Evolutionary conservation across 2,329 filamentous ascomycete genomes (phyloP).

Genomic region (Lachnellula arida): DNA sequence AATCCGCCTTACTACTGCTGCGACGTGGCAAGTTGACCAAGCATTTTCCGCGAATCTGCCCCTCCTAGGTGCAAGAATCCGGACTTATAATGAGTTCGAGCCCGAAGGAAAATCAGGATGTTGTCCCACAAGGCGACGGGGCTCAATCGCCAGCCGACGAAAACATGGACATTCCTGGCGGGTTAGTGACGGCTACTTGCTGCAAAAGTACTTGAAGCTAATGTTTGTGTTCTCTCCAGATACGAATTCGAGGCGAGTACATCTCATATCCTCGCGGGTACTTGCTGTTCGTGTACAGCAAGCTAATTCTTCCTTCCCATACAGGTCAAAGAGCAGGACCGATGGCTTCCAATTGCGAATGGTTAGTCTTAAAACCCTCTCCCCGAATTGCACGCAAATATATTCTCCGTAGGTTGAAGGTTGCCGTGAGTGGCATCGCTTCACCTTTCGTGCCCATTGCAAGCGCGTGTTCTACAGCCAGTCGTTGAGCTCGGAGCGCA

Average conservation of each 20-base stretch:
- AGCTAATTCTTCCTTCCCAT: not conserved
- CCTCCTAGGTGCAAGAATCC: not conserved
- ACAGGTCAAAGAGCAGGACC: conserved; percentile 47
- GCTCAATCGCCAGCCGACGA: not conserved
- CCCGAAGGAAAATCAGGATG: not conserved
- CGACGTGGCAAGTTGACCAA: not conserved
- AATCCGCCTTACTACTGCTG: not conserved
- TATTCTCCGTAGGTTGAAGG: conserved; percentile 26
- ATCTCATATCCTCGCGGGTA: not conserved
- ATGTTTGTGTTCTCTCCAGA: not conserved
- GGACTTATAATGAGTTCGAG: too few relatives aligned
- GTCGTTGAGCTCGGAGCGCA: conserved; percentile 28
- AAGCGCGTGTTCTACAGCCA: conserved; percentile 32
- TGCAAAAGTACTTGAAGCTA: not conserved
- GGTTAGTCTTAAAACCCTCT: conserved; percentile 63
- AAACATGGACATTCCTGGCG: not conserved
- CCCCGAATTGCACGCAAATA: conserved; percentile 47
- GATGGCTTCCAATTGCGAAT: conserved; percentile 99
- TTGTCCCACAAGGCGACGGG: not conserved
- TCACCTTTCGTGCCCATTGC: conserved; percentile 41
- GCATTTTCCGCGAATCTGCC: not conserved
- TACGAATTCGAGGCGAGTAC: not conserved
- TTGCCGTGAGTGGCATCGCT: conserved; percentile 44
- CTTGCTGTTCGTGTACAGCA: not conserved
- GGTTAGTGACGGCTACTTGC: not conserved